These are phyloP conservation scores for Neurospora sp. DNA, from an alignment of 2,329 filamentous ascomycete species.

Conservation along the genomic window DNA sequence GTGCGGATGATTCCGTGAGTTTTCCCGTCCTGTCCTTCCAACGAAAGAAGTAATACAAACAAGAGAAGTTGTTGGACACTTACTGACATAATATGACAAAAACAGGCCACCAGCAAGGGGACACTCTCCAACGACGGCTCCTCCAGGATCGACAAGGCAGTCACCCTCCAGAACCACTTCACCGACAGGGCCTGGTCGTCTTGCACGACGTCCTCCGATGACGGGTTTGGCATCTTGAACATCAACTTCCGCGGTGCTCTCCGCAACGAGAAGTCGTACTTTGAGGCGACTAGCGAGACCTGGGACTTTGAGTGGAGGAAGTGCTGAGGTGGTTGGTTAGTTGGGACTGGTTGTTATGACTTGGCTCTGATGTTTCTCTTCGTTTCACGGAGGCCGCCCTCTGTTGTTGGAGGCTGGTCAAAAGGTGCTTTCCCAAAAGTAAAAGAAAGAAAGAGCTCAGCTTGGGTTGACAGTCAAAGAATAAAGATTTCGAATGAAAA, in stretches of 20 bases:
- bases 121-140: conserved; percentile 18
- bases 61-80: too few relatives aligned
- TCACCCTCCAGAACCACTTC: conserved; percentile 22
- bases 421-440: not conserved
- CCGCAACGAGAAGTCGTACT: conserved; percentile 21
- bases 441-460: not conserved
- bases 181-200: conserved; percentile 24
- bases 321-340: conserved; percentile 17
- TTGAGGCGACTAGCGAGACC: conserved; percentile 27
- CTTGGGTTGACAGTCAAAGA: not conserved
- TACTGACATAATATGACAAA: not conserved
- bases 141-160: conserved; percentile 19
- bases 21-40: not conserved
- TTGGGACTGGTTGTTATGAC: not conserved
- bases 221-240: conserved; percentile 28
- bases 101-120: conserved; percentile 22
- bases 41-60: too few relatives aligned
- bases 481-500: not conserved
- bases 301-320: conserved; percentile 27
- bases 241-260: conserved; percentile 31
- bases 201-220: conserved; percentile 20
- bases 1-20: conserved; percentile 24
- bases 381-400: not conserved
- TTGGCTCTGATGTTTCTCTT: not conserved
- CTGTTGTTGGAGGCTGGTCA: not conserved